Percentiles rank a stretch among this genome's conserved stretches.
phyloP scores from a whole-genome alignment of 2,329 filamentous ascomycete genomes.

The Colletotrichum siamense region DNA sequence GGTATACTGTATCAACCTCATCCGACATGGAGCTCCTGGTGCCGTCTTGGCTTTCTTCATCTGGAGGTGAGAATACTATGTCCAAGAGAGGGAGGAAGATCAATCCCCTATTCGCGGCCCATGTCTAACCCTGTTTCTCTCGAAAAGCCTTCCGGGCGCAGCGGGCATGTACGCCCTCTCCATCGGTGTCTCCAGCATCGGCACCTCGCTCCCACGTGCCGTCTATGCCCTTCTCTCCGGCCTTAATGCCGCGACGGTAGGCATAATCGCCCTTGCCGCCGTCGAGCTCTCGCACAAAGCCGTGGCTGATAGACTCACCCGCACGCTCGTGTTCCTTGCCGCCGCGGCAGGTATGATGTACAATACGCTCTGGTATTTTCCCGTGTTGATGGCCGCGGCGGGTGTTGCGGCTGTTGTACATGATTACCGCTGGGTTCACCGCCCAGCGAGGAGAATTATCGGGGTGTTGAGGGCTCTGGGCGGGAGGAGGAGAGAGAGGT shows the following conservation, averaged over 20 bases:
- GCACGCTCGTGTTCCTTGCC: conserved; percentile 64
- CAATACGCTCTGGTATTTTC: conserved; percentile 73
- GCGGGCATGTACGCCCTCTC: conserved; percentile 69
- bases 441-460: conserved; percentile 29
- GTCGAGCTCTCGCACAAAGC: conserved; percentile 68
- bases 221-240: conserved; percentile 71
- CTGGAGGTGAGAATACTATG: conserved; percentile 53
- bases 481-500: background rate
- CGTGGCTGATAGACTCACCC: conserved; percentile 64
- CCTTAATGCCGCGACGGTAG: conserved; percentile 70
- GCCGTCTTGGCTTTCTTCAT: conserved; percentile 63
- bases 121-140: background rate
- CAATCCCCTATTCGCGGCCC: background rate
- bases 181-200: conserved; percentile 63
- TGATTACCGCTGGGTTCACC: conserved; percentile 56
- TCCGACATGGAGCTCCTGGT: conserved; percentile 62
- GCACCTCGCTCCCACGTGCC: conserved; percentile 57
- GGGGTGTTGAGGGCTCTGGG: background rate
- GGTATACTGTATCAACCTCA: conserved; percentile 65
- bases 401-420: conserved; percentile 57
- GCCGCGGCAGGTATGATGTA: conserved; percentile 69
- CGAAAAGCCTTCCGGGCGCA: conserved; percentile 64
- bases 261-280: conserved; percentile 70
- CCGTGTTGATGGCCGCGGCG: conserved; percentile 60
- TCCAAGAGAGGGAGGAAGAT: background rate